Conservation (phyloP, 2,329 filamentous ascomycete genomes). For the Septoria petroselini region DNA sequence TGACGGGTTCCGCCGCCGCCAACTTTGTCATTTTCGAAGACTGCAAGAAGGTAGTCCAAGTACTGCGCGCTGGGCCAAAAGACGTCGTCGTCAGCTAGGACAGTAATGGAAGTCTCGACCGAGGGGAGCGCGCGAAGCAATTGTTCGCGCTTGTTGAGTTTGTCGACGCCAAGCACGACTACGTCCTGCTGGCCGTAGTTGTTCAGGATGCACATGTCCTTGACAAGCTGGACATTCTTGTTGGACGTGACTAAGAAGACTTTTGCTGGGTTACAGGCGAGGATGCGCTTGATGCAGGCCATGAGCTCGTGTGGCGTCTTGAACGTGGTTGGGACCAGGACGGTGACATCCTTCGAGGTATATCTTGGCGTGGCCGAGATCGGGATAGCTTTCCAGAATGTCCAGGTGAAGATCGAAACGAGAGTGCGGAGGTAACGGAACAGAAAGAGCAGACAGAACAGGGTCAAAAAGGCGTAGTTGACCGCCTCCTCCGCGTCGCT, state of each 20-base stretch:
- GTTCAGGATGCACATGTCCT: constrained; percentile 14
- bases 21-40: constrained; percentile 47
- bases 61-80: constrained; percentile 34
- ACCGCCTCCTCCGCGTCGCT: neutral
- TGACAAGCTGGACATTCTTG: constrained; percentile 26
- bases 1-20: constrained; percentile 59
- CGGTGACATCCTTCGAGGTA: constrained; percentile 31
- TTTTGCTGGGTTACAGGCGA: constrained; percentile 25
- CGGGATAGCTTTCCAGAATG: constrained; percentile 32
- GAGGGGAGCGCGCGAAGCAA: constrained; percentile 35
- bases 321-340: constrained; percentile 39
- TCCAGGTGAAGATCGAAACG: constrained; percentile 33
- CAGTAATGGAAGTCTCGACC: constrained; percentile 32
- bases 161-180: constrained; percentile 34
- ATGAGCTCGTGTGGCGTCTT: constrained; percentile 32
- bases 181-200: constrained; percentile 21
- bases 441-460: constrained; percentile 24
- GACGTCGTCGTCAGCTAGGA: constrained; percentile 41
- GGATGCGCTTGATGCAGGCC: constrained; percentile 32
- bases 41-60: constrained; percentile 35
- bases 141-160: constrained; percentile 38
- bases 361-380: constrained; percentile 29
- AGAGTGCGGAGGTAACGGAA: constrained; percentile 34
- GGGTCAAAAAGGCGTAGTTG: constrained; percentile 3
- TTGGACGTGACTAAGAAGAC: constrained; percentile 35